Conservation (phyloP, 306 rosid genomes). For the Carpinus fangiana region DNA sequence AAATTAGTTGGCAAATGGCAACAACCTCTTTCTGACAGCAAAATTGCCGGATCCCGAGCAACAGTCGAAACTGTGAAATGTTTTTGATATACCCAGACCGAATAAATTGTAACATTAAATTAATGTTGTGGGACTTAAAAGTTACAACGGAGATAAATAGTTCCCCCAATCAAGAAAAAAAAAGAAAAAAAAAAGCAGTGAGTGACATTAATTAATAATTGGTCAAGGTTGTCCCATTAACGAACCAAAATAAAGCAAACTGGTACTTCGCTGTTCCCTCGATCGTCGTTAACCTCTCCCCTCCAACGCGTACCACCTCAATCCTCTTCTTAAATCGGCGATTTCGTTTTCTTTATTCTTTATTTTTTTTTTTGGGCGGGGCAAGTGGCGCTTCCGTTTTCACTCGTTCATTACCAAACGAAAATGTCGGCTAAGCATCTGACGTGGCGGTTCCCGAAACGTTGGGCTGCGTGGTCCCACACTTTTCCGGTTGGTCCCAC, state of each 20-base stretch:
- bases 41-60: too few species aligned
- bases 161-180: not conserved
- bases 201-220: not conserved
- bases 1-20: too few species aligned
- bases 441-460: conserved; percentile 19
- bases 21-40: too few species aligned
- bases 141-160: not conserved
- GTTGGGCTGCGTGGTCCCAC: conserved; percentile 11
- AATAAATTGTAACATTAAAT: too few species aligned
- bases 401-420: not conserved
- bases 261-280: not conserved
- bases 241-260: not conserved
- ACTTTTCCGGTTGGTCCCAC: not conserved
- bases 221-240: not conserved
- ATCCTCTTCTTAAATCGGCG: too few species aligned
- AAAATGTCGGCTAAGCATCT: conserved; percentile 11
- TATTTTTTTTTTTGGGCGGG: too few species aligned
- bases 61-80: too few species aligned
- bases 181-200: not conserved
- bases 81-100: too few species aligned
- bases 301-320: not conserved
- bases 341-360: too few species aligned
- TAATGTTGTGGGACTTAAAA: conserved; percentile 9
- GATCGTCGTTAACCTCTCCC: not conserved
- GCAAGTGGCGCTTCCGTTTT: not conserved